Conservation (phyloP, 139 green algal genomes). For the Volvox africanus region DNA sequence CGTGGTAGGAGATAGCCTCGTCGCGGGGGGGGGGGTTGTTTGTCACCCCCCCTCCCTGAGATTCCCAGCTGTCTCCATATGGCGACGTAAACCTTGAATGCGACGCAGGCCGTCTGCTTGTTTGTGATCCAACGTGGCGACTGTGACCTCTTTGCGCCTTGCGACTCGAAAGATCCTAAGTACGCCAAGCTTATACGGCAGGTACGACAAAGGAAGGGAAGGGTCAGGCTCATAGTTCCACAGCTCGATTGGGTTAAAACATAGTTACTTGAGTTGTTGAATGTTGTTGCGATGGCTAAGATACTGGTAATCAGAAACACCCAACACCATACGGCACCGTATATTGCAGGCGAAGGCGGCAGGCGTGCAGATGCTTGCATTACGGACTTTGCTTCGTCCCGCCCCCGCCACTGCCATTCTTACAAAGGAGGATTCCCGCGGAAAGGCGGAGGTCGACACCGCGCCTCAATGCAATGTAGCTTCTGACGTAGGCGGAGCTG, state of each 20-base stretch:
- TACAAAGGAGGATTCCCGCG: not conserved
- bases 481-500: too few species aligned
- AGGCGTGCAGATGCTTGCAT: slow-evolving; percentile 62
- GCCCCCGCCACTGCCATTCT: not conserved
- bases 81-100: too few species aligned
- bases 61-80: too few species aligned
- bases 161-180: slow-evolving; percentile 61
- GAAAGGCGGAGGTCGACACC: not conserved
- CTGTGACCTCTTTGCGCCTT: slow-evolving; percentile 70
- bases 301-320: too few species aligned
- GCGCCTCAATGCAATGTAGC: not conserved
- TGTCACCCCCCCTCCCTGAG: too few species aligned
- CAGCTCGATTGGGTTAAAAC: too few species aligned
- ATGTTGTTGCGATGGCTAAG: too few species aligned
- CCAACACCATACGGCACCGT: too few species aligned
- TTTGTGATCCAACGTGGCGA: slow-evolving; percentile 76
- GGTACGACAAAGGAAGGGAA: not conserved
- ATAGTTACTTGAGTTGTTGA: too few species aligned
- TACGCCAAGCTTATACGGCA: slow-evolving; percentile 63
- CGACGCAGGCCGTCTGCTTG: slow-evolving; percentile 55
- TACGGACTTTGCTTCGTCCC: slow-evolving; percentile 40
- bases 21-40: too few species aligned
- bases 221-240: too few species aligned
- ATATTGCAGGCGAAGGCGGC: slow-evolving; percentile 34
- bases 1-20: too few species aligned